Evolutionary conservation across 2,329 filamentous ascomycete species (phyloP).

Genomic region (Cucurbitaria berberidis): DNA sequence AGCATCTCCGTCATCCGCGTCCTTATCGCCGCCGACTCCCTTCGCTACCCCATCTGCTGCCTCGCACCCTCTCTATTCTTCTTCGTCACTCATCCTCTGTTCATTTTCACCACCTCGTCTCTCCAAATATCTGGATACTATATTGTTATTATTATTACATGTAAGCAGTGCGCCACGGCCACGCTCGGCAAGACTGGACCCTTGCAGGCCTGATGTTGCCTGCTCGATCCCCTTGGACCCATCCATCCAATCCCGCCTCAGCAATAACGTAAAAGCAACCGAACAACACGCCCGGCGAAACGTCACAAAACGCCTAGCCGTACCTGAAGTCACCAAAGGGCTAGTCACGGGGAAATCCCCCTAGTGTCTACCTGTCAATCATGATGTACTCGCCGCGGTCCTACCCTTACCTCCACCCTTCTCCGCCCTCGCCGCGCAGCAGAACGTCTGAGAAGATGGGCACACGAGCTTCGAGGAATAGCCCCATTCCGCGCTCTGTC

Average conservation of each 20-base stretch:
- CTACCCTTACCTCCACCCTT: constrained; percentile 50
- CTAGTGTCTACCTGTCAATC: constrained; percentile 24
- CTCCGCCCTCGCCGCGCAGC: constrained; percentile 42
- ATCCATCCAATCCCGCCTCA: constrained; percentile 41
- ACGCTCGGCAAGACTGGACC: constrained; percentile 31
- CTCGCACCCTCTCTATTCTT: too few species aligned
- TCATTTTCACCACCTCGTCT: not conserved
- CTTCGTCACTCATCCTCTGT: not conserved
- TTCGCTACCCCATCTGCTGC: constrained; percentile 6
- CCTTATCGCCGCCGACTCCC: constrained; percentile 13
- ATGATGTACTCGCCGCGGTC: constrained; percentile 56
- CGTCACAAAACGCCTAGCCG: constrained; percentile 36
- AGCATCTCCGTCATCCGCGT: constrained; percentile 13
- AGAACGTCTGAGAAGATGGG: constrained; percentile 41
- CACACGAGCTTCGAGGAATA: constrained; percentile 27
- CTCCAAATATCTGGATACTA: too few species aligned
- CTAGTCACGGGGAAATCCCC: constrained; percentile 37
- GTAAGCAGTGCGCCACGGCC: constrained; percentile 13
- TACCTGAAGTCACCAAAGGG: constrained; percentile 19
- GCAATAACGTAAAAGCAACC: constrained; percentile 48
- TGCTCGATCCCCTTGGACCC: constrained; percentile 24
- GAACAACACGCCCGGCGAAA: constrained; percentile 22
- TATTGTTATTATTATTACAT: too few species aligned
- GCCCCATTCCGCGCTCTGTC: constrained; percentile 20
- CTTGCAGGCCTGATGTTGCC: constrained; percentile 39